Base-by-base conservation (phyloP, 805 yeast species). In the Jamesozyma lodderae region DNA sequence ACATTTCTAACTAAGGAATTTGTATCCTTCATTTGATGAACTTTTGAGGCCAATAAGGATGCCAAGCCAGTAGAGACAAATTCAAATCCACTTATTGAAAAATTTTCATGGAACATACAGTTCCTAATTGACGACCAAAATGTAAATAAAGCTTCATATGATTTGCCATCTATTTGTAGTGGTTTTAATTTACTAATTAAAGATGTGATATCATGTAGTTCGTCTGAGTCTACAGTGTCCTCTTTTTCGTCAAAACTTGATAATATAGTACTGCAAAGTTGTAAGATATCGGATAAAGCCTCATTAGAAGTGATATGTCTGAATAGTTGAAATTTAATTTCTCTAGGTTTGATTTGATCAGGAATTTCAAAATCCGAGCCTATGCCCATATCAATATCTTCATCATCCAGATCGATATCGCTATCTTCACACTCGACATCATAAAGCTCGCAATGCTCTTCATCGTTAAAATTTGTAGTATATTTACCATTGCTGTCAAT, bases 1-100 rank as follows among this genome's bases (percentile, higher is more conserved):
- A 78, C 62, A 17, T 47, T 51, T 44, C 64, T 58, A 13, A 51
- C 24, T 13, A 24, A 13, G 6, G 18, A 6, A 7, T 18, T 23
- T 4, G 26, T 10, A 1, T 21, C 13, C 9, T 20, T 24, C 6
- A 39, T 15, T 2, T 7, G 2, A 4, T 8, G 9, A 9, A 44
- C 15, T 15, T 39, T 27, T 8, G 49, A 45, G 11, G 36, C 31
- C 11, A 48, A 3, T 33, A 66, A 49, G 5, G 66, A 64, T 6
- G 81, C 67, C 6, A 83, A 55, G 0, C 87, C 87, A 2, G 87
- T 81, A 2, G 81, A 70, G 5, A 78, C 67, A 24, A 87, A 63
- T 53, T 86, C 95, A 60, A 77, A 84, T 41, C 88, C 79, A 0
- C 95, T 83, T 4, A 81, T 62, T 5, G 48, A 44, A 28, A 44